phyloP scores from a whole-genome alignment of 2,329 filamentous ascomycete species.

The Blastomyces emzantsi region DNA sequence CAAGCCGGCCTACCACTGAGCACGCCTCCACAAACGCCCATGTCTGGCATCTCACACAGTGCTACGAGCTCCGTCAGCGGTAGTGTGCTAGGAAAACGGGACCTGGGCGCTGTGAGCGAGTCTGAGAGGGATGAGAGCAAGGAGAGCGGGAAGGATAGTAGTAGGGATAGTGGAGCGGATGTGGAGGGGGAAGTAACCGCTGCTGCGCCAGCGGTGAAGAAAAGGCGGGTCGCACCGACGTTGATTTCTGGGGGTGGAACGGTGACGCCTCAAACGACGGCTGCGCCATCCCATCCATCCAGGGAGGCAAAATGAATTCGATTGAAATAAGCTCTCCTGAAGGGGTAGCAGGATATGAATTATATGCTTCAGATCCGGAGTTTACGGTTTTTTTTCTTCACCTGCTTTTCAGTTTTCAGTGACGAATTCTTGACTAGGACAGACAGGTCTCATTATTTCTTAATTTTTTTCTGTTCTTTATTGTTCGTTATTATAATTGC shows the following conservation, averaged over 20 bases:
- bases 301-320: background rate
- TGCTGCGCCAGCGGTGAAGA: slow-evolving; percentile 13
- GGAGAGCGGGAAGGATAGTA: slow-evolving; percentile 13
- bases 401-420: background rate
- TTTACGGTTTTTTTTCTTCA: background rate
- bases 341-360: background rate
- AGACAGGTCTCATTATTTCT: background rate
- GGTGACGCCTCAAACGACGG: background rate
- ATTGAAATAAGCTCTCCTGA: background rate
- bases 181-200: background rate
- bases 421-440: background rate
- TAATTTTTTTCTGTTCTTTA: background rate
- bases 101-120: slow-evolving; percentile 34
- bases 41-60: slow-evolving; percentile 43
- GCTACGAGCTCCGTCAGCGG: slow-evolving; percentile 46
- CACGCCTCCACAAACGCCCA: slow-evolving; percentile 83
- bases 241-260: slow-evolving; percentile 10
- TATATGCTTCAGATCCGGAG: background rate
- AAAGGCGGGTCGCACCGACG: slow-evolving; percentile 18
- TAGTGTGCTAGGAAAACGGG: slow-evolving; percentile 47
- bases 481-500: background rate
- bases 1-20: slow-evolving; percentile 55
- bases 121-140: slow-evolving; percentile 38
- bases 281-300: background rate
- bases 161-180: slow-evolving; percentile 7